Evolutionary conservation across 2,329 filamentous ascomycete species (phyloP).

Genomic region (Septoria linicola): DNA sequence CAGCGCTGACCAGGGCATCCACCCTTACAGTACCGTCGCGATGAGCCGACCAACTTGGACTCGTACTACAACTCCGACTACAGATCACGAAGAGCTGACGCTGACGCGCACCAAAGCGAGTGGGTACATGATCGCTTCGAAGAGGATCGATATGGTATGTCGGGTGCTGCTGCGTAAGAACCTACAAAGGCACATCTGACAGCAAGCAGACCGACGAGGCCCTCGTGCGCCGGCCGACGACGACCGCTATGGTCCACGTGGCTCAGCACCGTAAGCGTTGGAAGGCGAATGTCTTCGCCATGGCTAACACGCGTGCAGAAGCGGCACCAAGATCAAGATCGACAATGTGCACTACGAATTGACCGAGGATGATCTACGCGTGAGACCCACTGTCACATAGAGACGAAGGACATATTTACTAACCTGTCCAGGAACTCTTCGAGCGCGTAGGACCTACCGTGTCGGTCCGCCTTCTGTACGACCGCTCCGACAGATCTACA

Average conservation of each 20-base stretch:
- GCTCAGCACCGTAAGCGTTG: constrained; percentile 20
- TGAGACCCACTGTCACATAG: constrained; percentile 42
- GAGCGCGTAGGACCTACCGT: constrained; percentile 69
- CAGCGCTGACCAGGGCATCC: constrained; percentile 40
- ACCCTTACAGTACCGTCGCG: constrained; percentile 36
- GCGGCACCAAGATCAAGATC: constrained; percentile 65
- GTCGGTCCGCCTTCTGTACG: constrained; percentile 72
- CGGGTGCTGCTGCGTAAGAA: background rate
- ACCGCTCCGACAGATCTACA: constrained; percentile 83
- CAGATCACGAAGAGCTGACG: constrained; percentile 13
- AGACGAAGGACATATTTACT: constrained; percentile 11
- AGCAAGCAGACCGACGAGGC: constrained; percentile 21
- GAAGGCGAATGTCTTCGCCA: background rate
- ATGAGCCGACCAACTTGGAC: constrained; percentile 57
- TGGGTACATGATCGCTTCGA: constrained; percentile 69
- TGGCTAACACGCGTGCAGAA: constrained; percentile 17
- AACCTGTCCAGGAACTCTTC: constrained; percentile 72
- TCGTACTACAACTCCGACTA: constrained; percentile 52
- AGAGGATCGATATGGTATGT: constrained; percentile 33
- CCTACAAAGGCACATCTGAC: constrained; percentile 4
- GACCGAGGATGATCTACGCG: constrained; percentile 77
- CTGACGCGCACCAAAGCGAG: constrained; percentile 57
- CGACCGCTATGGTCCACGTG: constrained; percentile 25
- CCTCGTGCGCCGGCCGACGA: constrained; percentile 24
- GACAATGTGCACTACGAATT: constrained; percentile 93